Base-by-base conservation (phyloP, 768 basidiomycete species). In the Podaxis pistillaris region DNA sequence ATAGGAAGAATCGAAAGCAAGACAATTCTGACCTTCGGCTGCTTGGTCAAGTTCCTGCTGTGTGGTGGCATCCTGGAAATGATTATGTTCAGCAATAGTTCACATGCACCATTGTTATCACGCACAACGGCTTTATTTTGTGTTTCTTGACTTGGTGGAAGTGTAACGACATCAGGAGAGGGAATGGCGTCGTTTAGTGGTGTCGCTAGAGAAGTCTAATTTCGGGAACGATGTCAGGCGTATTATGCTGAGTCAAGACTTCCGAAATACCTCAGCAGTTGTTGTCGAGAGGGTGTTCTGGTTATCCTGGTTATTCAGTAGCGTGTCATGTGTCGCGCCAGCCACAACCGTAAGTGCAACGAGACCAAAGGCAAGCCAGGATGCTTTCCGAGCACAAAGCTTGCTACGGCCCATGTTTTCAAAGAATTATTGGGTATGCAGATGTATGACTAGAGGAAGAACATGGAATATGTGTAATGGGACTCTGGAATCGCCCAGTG, bases 361-460 rank as follows among this genome's bases (percentile, higher is more conserved):
- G 65, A 88, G 77, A 61, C 82, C 83, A 73, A 86, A 85, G 54
- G 84, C 84, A 50, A 87, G 71, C 86, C 86, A 88, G 52, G 80
- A 75, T 51, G 83, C 83, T 68, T 81, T 83, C 66, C 78, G 70
- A 60, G 76, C 71, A 65, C 70, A 75, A 55, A 72, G 66, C 65
- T 73, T 70, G 67, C 69, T 70, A 47, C 66, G 58, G 58, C 68
- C 63, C 73, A 74, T 74, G 37, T 36, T 55, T 51, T 33, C 33
- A 51, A 15, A 28, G 49, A 57, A 54, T 61, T 53, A 41, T n/a
- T 30, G 37, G 38, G 40, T 30, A 53, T 44, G 24, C 13, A 50
- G 28, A 40, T 9, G 24, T 37, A 26, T 24, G 11, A 36, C 24
- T 33, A 56, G 53, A 52, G 51, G 56, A 41, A 24, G 63, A 41